Base-by-base conservation (phyloP, 148 eudicot species). In the Limonium bicolor region DNA sequence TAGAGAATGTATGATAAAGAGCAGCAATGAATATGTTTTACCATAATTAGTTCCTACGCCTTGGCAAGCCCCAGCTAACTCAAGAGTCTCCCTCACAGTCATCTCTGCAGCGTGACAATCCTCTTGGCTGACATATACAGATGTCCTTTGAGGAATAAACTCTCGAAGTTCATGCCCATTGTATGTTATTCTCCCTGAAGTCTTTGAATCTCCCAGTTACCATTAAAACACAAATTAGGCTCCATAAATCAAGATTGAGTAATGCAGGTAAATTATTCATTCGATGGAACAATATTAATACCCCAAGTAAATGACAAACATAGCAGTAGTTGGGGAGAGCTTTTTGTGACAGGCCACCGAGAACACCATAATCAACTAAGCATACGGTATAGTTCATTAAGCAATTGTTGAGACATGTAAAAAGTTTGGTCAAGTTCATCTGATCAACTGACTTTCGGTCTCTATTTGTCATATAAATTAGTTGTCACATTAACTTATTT, bases 41-140 rank as follows among this genome's bases (percentile, higher is more conserved):
- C 99, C 99, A 48, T 90, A 81, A 66, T 90, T 90, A 66, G 54
- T 75, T 49, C 94, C 95, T 59, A 85, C 95, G 46, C 99, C 99
- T 57, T 81, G 99, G 66, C 95, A 90, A 37, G 80, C 76, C 39
- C 85, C 78, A 20, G 99, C 80, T 58, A 90, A 74, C 41, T 78
- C 85, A 56, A 90, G 94, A 59, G 87, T 90, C 62, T 90, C 99
- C 41, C 94, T 71, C 17, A 90, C 99, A 28, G 99, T 90, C 95
- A 90, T 85, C 68, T 90, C 99, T 32, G 99, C 88, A 27, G 70
- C 71, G 58, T 90, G 94, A 73, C 88, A 78, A 68, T 90, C 99
- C 46, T 90, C 82, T 66, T 90, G 99, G 65, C 73, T 85, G 43
- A 90, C 95, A 71, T 90, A 90, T 54, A 88, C 67, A 41, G 99